A percentile compares a stretch with the other conserved stretches of the same genome.
Conservation (phyloP, 495 filamentous ascomycete genomes). For the Parathielavia appendiculata region DNA sequence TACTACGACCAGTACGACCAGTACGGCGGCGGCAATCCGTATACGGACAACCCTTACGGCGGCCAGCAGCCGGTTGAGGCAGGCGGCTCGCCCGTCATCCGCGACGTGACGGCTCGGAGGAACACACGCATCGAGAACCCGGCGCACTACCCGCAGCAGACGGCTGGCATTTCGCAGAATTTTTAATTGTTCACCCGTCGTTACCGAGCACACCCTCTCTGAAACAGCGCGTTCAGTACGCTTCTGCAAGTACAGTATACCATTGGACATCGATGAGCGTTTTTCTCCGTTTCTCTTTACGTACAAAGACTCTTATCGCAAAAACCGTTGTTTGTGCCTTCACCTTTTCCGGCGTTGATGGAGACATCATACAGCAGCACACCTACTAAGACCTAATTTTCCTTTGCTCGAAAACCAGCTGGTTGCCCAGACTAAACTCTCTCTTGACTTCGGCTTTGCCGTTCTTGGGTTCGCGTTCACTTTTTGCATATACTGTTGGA, state of each 20-base stretch:
- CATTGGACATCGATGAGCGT: neutral
- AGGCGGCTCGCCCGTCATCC: constrained; percentile 70
- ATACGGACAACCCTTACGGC: constrained; percentile 34
- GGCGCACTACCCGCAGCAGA: constrained; percentile 79
- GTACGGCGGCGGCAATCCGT: constrained; percentile 48
- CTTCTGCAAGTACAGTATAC: neutral
- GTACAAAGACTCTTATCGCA: neutral
- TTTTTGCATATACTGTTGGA: neutral
- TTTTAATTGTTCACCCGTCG: constrained; percentile 51
- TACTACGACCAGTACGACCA: constrained; percentile 54
- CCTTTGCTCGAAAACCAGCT: neutral
- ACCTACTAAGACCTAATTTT: constrained; percentile 9
- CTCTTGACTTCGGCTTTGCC: neutral
- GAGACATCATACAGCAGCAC: constrained; percentile 9
- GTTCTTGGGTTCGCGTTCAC: neutral
- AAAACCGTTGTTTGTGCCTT: neutral
- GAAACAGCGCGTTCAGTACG: neutral
- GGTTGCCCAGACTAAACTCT: neutral
- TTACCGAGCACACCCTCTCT: neutral
- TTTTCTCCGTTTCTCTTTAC: neutral
- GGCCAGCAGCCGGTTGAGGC: constrained; percentile 29
- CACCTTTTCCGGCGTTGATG: constrained; percentile 7
- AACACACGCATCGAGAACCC: constrained; percentile 94
- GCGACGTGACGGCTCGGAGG: constrained; percentile 85
- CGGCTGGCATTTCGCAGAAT: constrained; percentile 96